These are phyloP conservation scores for Davidsoniella neocaledoniae DNA, from an alignment of 2,329 filamentous ascomycete genomes.

Conservation along the genomic window DNA sequence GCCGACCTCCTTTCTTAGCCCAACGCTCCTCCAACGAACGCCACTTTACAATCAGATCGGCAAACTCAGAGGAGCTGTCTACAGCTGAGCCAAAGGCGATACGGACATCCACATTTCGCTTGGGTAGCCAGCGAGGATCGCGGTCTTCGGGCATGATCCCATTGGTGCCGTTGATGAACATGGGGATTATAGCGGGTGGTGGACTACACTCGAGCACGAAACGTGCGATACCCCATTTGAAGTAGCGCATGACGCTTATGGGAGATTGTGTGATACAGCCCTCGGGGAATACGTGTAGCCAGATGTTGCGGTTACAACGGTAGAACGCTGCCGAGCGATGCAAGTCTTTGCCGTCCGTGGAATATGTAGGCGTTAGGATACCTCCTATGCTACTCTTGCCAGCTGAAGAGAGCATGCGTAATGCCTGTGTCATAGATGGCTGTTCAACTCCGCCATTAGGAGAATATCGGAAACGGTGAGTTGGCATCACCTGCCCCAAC, in stretches of 20 bases:
- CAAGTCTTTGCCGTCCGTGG: conserved; percentile 47
- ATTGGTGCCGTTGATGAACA: conserved; percentile 87
- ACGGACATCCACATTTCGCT: conserved; percentile 50
- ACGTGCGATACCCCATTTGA: conserved; percentile 92
- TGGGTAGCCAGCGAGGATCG: conserved; percentile 68
- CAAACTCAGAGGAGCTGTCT: conserved; percentile 59
- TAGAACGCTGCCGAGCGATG: conserved; percentile 60
- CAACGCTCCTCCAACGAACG: conserved; percentile 23
- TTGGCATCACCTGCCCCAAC: conserved; percentile 77
- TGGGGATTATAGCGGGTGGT: conserved; percentile 74
- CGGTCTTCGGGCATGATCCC: conserved; percentile 76
- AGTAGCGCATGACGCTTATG: conserved; percentile 70
- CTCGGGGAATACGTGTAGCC: conserved; percentile 94
- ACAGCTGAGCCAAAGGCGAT: conserved; percentile 67
- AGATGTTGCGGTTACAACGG: conserved; percentile 51
- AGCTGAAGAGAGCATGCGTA: conserved; percentile 54
- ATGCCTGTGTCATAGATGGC: conserved; percentile 69
- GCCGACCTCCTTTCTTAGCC: conserved; percentile 27
- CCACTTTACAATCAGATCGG: conserved; percentile 62
- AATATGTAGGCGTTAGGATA: conserved; percentile 32
- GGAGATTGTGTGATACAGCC: conserved; percentile 83
- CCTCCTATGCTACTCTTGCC: not conserved
- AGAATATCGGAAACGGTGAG: conserved; percentile 66
- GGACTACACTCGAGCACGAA: conserved; percentile 81
- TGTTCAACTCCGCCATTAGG: conserved; percentile 74